Percentiles rank a stretch among this genome's conserved stretches.
Conservation (phyloP, 768 basidiomycete species). For the Tulasnella sp. region DNA sequence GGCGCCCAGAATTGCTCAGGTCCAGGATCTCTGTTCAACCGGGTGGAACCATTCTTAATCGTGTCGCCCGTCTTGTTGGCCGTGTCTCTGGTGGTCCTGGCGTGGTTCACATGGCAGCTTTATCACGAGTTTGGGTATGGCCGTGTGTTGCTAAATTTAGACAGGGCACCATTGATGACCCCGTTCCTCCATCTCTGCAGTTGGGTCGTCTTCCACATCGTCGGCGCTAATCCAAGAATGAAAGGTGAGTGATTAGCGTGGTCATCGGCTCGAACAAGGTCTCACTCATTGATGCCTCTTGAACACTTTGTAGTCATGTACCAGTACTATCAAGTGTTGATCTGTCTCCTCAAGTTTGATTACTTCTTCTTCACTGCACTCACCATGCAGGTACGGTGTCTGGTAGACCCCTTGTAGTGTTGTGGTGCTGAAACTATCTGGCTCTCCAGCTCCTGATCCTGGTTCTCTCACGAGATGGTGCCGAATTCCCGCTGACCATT, state of each 20-base stretch:
- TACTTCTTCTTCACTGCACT: constrained; percentile 86
- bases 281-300: neutral
- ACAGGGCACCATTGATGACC: constrained; percentile 18
- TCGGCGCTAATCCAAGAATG: constrained; percentile 67
- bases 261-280: neutral
- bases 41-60: constrained; percentile 64
- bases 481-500: constrained; percentile 79
- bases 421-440: constrained; percentile 1
- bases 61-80: constrained; percentile 68
- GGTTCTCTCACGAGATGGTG: constrained; percentile 58
- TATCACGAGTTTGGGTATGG: constrained; percentile 80
- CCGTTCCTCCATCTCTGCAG: constrained; percentile 41
- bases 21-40: constrained; percentile 54
- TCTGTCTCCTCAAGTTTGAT: constrained; percentile 85
- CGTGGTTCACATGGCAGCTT: constrained; percentile 66
- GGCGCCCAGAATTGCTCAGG: constrained; percentile 48
- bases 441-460: constrained; percentile 69
- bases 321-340: constrained; percentile 80
- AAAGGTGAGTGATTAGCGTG: constrained; percentile 53
- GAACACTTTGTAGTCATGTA: constrained; percentile 63
- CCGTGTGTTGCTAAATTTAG: neutral
- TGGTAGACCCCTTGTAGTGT: neutral
- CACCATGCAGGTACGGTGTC: constrained; percentile 67
- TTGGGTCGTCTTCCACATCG: constrained; percentile 82
- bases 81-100: constrained; percentile 60